Evolutionary conservation across 2,329 filamentous ascomycete genomes (phyloP), one percentile per base, ranked within the genome.

Genomic region (Hymenoscyphus fraxineus): DNA sequence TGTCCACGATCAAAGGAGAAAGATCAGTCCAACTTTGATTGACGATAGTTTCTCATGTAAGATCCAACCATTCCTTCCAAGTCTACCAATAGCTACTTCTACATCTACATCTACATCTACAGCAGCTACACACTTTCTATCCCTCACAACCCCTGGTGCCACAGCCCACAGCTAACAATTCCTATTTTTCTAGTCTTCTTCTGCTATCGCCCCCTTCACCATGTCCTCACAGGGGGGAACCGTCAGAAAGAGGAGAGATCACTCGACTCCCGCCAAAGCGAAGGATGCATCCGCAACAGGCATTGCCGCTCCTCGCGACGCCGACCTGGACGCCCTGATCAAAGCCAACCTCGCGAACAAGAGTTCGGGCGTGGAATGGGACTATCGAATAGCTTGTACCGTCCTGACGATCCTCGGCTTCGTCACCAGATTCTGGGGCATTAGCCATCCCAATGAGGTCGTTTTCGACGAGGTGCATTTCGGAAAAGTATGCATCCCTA

Each of bases 391-490:
- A 69, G 91, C 87, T 67, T 84, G 97, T 65, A 78, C 79, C 39
- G 76, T 97, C 70, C 88, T 97, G 75, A 98, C 94, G 1, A 73
- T 86, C 35, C 80, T 97, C 70, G 94, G 92, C 59, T 98, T 99
- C 75, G 75, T 93, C 67, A 98, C 95, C 58, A 86, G 95, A 67
- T 99, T 99, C 82, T 98, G 91, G 87, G 93, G 93, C 68, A 97
- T 99, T 77, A 92, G 85, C 76, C 93, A 97, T 78, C 95, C 95
- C 16, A 89, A 96, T 75, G 91, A 98, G 81, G 95, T 99, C 63
- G 95, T 99, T 59, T 99, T 99, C 75, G 95, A 99, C 76, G 95
- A 99, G 79, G 95, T 99, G 64, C 95, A 99, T 80, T 99, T 99
- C 78, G 95, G 95, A 81, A 99, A 99, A 90, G 94, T 97, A 82